Conservation (phyloP, 2,329 filamentous ascomycete species). For the Cordyceps javanica region DNA sequence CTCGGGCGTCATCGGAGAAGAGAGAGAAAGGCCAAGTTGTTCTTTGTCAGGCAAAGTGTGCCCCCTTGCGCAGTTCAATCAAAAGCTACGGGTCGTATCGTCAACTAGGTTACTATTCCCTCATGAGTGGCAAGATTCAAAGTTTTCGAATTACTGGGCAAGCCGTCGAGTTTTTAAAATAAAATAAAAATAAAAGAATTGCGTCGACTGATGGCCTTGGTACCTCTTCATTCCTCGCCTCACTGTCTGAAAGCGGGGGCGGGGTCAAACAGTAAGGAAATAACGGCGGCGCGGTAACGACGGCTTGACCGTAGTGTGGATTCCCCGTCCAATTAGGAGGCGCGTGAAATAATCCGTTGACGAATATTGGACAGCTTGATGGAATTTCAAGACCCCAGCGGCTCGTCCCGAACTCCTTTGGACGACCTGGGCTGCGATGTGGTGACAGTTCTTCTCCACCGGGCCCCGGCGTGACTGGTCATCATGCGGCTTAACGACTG, state of each 20-base stretch:
- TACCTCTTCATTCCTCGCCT: neutral
- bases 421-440: neutral
- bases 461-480: neutral
- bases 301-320: neutral
- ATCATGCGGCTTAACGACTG: neutral
- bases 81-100: too few relatives aligned
- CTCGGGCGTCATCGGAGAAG: slow-evolving; percentile 29
- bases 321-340: neutral
- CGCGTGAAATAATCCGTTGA: neutral
- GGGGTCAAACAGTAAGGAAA: slow-evolving; percentile 4
- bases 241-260: slow-evolving; percentile 7
- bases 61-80: too few relatives aligned
- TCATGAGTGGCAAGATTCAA: too few relatives aligned
- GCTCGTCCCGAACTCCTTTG: slow-evolving; percentile 5
- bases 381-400: neutral
- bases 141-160: too few relatives aligned
- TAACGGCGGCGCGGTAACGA: neutral
- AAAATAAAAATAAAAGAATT: too few relatives aligned
- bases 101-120: too few relatives aligned
- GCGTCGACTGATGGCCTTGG: neutral
- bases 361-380: neutral
- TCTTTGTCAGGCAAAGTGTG: neutral
- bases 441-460: slow-evolving; percentile 1
- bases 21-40: too few relatives aligned
- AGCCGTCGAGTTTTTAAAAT: too few relatives aligned